Conservation (phyloP, 176 grass and related monocot species). For the Elaeis guineensis region DNA sequence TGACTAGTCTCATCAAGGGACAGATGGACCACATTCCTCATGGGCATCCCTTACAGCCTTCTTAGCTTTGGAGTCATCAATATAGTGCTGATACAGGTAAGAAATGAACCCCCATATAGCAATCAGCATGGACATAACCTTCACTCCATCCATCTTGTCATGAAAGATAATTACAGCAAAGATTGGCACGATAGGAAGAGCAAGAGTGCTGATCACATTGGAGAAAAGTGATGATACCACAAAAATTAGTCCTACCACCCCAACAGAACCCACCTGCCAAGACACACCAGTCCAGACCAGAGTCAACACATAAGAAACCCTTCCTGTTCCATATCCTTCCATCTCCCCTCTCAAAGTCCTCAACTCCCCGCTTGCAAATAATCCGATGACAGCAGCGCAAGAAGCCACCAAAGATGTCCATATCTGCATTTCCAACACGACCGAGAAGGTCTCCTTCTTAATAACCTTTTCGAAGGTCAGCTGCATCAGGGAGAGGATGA, state of each 20-base stretch:
- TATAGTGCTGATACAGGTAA: slow-evolving; percentile 69
- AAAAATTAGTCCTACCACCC: slow-evolving; percentile 56
- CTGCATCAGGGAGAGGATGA: slow-evolving; percentile 33
- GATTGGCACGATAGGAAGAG: slow-evolving; percentile 42
- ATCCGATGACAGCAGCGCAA: slow-evolving; percentile 33
- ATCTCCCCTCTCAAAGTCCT: slow-evolving; percentile 33
- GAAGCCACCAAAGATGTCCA: slow-evolving; percentile 37
- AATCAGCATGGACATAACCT: slow-evolving; percentile 54
- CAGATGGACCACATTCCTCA: no score
- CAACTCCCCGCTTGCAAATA: slow-evolving; percentile 66
- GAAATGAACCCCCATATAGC: slow-evolving; percentile 68
- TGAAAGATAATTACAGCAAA: slow-evolving; percentile 66
- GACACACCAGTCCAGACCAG: slow-evolving; percentile 46
- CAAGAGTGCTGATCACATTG: slow-evolving; percentile 69
- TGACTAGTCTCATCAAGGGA: no score
- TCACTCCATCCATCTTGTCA: slow-evolving; percentile 60
- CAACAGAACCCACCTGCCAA: slow-evolving; percentile 61
- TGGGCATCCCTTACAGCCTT: no score
- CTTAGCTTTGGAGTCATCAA: slow-evolving; percentile 25
- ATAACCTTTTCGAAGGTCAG: slow-evolving; percentile 11
- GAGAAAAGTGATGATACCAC: slow-evolving; percentile 77
- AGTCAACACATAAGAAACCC: slow-evolving; percentile 56
- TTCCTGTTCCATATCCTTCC: slow-evolving; percentile 41
- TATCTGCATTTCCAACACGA: slow-evolving; percentile 1
- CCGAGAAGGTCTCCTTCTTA: slow-evolving; percentile 5